phyloP scores from a whole-genome alignment of 768 basidiomycete species.

The Lactifluus echinatus region DNA sequence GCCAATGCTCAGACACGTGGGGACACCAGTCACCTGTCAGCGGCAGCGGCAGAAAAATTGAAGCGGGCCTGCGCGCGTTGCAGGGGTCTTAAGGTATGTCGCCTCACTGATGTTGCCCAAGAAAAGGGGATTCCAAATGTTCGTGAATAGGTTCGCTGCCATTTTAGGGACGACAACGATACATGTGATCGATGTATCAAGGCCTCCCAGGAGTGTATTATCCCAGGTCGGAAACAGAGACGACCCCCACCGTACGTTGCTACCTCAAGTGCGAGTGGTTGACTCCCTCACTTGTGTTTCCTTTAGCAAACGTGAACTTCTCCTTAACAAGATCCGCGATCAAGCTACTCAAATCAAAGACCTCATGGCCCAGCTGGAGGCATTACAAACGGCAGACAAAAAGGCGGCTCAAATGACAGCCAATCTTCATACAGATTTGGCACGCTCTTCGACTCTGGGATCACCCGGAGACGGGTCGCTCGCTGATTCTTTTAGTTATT shows the following conservation, averaged over 20 bases:
- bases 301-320: slow-evolving; percentile 65
- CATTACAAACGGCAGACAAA: slow-evolving; percentile 26
- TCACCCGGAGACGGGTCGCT: slow-evolving; percentile 19
- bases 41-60: slow-evolving; percentile 5
- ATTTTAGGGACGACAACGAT: slow-evolving; percentile 63
- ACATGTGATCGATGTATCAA: slow-evolving; percentile 68
- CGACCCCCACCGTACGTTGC: slow-evolving; percentile 62
- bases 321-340: slow-evolving; percentile 67
- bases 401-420: slow-evolving; percentile 14
- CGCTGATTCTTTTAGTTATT: slow-evolving; percentile 1
- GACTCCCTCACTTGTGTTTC: not conserved
- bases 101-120: not conserved
- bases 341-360: slow-evolving; percentile 66
- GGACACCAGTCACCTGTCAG: not conserved
- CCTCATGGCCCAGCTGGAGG: slow-evolving; percentile 61
- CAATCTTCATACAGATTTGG: slow-evolving; percentile 14
- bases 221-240: slow-evolving; percentile 79
- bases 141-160: slow-evolving; percentile 55
- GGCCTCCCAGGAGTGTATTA: slow-evolving; percentile 64
- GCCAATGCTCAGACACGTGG: not conserved
- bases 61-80: slow-evolving; percentile 22
- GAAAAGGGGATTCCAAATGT: not conserved
- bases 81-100: slow-evolving; percentile 19
- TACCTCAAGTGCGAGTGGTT: not conserved
- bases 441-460: slow-evolving; percentile 16